Conservation (phyloP, 2,329 filamentous ascomycete species). For the Fusarium irregulare region DNA sequence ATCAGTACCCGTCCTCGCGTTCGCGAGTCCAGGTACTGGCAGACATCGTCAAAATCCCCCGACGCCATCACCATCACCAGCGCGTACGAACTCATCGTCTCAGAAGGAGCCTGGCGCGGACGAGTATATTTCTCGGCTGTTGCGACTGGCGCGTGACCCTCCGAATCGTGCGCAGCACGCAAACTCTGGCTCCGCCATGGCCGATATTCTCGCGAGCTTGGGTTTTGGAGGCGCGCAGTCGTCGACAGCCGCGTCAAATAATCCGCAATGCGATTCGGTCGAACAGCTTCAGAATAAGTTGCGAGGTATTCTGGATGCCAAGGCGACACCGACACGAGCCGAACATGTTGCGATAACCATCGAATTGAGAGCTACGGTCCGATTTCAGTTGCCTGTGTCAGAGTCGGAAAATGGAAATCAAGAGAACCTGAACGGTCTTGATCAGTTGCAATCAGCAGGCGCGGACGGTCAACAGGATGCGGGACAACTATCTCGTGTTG, state of each 20-base stretch:
- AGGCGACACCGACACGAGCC: slow-evolving; percentile 60
- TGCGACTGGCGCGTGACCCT: slow-evolving; percentile 27
- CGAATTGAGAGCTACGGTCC: slow-evolving; percentile 58
- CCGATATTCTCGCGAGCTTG: slow-evolving; percentile 55
- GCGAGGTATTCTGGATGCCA: slow-evolving; percentile 54
- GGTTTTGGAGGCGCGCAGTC: slow-evolving; percentile 46
- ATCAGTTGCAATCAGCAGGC: slow-evolving; percentile 47
- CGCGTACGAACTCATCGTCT: slow-evolving; percentile 4
- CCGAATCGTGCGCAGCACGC: not conserved
- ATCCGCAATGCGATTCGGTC: slow-evolving; percentile 48
- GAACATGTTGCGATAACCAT: slow-evolving; percentile 61
- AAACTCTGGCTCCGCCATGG: slow-evolving; percentile 45
- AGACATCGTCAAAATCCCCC: not conserved
- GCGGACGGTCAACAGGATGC: slow-evolving; percentile 15
- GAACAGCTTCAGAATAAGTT: slow-evolving; percentile 63
- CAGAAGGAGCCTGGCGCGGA: slow-evolving; percentile 36
- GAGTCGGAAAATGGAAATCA: slow-evolving; percentile 52
- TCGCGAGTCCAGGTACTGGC: slow-evolving; percentile 19
- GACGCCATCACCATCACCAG: slow-evolving; percentile 4
- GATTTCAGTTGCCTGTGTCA: slow-evolving; percentile 56
- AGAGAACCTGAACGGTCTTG: slow-evolving; percentile 50
- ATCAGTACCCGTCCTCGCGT: slow-evolving; percentile 8
- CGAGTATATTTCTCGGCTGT: slow-evolving; percentile 29
- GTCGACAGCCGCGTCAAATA: slow-evolving; percentile 33
- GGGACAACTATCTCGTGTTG: slow-evolving; percentile 50